Percentiles rank a stretch among this genome's conserved stretches.
Evolutionary conservation across 2,329 filamentous ascomycete species (phyloP).

Genomic region (Aureobasidium subglaciale): DNA sequence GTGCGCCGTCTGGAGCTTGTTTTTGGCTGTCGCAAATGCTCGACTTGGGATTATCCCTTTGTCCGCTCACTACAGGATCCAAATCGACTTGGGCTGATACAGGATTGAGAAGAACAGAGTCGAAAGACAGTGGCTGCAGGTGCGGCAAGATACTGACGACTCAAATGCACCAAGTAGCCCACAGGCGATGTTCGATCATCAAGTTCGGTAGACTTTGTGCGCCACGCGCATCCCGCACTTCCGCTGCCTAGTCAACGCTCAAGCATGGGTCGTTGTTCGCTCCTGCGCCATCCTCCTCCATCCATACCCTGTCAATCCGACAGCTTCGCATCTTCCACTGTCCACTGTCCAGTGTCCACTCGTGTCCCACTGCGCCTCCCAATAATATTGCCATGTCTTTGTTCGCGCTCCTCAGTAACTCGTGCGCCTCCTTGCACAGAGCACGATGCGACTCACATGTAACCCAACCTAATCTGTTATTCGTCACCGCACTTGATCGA

Average conservation of each 20-base stretch:
- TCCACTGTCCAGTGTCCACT: neutral
- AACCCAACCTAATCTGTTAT: conserved; percentile 10
- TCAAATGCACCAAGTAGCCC: neutral
- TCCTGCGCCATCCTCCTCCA: neutral
- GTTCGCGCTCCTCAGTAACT: neutral
- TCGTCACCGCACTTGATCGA: conserved; percentile 13
- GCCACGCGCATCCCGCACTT: conserved; percentile 1
- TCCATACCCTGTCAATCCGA: conserved; percentile 2
- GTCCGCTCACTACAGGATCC: neutral
- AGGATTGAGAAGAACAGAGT: neutral
- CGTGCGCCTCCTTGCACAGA: neutral
- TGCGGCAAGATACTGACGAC: neutral
- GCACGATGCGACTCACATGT: neutral
- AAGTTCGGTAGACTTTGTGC: neutral
- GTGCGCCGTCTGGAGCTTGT: conserved; percentile 9
- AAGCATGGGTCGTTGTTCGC: neutral
- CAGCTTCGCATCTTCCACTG: too few relatives aligned
- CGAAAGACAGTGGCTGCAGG: neutral
- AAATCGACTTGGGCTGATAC: neutral
- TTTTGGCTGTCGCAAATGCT: neutral
- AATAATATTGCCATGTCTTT: neutral
- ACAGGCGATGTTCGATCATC: neutral
- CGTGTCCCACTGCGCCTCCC: neutral
- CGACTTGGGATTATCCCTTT: neutral
- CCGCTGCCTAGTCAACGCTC: conserved; percentile 8